Percentiles rank a stretch among this genome's conserved stretches.
Conservation (phyloP, 2,329 filamentous ascomycete species). For the Orbilia quercus region DNA sequence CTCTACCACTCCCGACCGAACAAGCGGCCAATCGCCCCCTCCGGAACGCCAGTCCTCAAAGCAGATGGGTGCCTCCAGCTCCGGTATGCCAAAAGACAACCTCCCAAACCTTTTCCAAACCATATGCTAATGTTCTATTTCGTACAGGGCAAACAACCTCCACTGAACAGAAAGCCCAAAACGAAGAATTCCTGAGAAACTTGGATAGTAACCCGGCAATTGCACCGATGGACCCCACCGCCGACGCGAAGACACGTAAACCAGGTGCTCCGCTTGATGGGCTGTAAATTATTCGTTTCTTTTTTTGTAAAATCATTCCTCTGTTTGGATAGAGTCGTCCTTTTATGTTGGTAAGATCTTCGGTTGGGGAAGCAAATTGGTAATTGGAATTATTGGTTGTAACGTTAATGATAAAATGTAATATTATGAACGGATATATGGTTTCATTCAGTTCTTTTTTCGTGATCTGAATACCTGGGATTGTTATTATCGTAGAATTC, state of each 20-base stretch:
- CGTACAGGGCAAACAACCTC: conserved; percentile 27
- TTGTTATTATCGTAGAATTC: too few species aligned
- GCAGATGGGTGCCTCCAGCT: conserved; percentile 31
- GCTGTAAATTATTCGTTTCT: conserved; percentile 27
- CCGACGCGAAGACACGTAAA: conserved; percentile 47
- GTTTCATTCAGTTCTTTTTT: too few species aligned
- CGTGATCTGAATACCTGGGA: too few species aligned
- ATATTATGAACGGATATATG: too few species aligned
- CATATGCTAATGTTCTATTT: too few species aligned
- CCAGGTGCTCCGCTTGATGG: conserved; percentile 36
- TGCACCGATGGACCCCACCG: conserved; percentile 41
- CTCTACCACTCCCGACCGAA: not conserved
- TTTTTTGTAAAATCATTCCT: not conserved
- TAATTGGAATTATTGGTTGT: not conserved
- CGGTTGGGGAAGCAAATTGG: too few species aligned
- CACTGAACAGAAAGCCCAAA: conserved; percentile 20
- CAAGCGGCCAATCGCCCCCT: conserved; percentile 31
- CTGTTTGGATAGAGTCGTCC: too few species aligned
- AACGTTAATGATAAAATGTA: too few species aligned
- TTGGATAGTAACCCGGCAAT: conserved; percentile 26
- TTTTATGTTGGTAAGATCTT: not conserved
- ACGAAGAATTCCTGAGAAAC: conserved; percentile 39
- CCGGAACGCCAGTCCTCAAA: conserved; percentile 41
- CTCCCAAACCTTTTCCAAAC: not conserved
- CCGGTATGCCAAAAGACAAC: conserved; percentile 22